These are phyloP conservation scores for Pseudogymnoascus sp. DNA, from an alignment of 2,329 filamentous ascomycete genomes.

Conservation along the genomic window DNA sequence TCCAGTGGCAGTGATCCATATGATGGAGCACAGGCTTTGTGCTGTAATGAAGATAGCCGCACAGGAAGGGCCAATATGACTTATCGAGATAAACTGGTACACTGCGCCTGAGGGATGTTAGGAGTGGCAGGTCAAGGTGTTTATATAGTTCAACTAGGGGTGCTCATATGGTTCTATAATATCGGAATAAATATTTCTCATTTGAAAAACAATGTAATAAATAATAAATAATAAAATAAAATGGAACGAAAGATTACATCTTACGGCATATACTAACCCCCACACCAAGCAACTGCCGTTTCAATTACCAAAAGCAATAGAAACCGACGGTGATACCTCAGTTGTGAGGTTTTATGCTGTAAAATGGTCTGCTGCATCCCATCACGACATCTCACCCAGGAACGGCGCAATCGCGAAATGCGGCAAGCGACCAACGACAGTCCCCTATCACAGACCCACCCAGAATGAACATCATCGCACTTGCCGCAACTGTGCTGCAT, in stretches of 20 bases:
- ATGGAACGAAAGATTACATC: neutral
- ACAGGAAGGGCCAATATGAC: no score
- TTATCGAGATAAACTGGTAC: no score
- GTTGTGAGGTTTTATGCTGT: neutral
- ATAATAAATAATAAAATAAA: neutral
- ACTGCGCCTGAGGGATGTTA: no score
- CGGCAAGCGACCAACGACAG: neutral
- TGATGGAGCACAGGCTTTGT: neutral
- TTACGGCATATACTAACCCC: neutral
- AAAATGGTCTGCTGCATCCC: neutral
- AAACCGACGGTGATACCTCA: neutral
- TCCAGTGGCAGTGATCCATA: neutral
- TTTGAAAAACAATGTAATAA: neutral
- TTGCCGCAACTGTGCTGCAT: neutral
- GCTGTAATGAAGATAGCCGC: neutral
- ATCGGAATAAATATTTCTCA: neutral
- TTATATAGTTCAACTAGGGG: neutral
- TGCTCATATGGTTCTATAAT: neutral
- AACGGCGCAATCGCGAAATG: neutral
- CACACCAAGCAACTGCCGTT: neutral
- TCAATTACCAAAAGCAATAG: neutral
- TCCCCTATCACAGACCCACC: neutral
- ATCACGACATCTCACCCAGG: constrained; percentile 8
- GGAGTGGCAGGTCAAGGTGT: no score
- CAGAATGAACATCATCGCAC: neutral